Base-by-base conservation (phyloP, 2,329 filamentous ascomycete species). In the Neurospora sp. region DNA sequence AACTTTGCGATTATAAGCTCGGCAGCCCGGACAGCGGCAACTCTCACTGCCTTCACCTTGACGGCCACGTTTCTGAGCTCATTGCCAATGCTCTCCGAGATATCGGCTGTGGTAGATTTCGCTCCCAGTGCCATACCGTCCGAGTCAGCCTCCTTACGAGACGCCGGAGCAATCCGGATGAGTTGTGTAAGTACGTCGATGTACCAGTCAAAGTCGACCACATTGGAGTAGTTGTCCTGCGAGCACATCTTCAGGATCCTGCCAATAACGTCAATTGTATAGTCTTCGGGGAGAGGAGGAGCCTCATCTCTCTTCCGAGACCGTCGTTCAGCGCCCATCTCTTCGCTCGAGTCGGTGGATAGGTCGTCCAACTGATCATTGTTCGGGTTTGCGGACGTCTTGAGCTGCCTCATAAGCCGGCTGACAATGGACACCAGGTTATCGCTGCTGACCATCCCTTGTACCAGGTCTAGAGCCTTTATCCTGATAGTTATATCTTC, bases 151-250 rank as follows among this genome's bases (percentile, higher is more conserved):
- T 83, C 82, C 8, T 76, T 75, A 46, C 82, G 81, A 66, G 85
- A 81, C n/a, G 82, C 75, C 0, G 83, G 91, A 23, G 90, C 83
- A 81, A 92, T 85, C 77, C 90, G 89, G 52, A 97, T 88, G 15
- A 99, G 86, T 77, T 97, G 93, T 5, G 92, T 91, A 38, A 99
- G 82, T 37, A 97, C 88, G 74, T 96, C 92, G 74, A 98, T 91
- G 79, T 98, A 98, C 96, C 96, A 99, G 74, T 97, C 95, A 78
- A 99, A 99, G 78, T 99, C 95, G 68, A 86, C 83, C 66, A 99
- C 84, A 76, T 93, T 92, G 46, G 87, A 86, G 78, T 98, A 99
- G 72, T 93, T 97, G 73, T 94, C 91, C 73, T 89, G 89, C 8
- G 93, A 92, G 79, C 95, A 98, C 88, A 99, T 97, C 71, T 90